These are phyloP conservation scores for Heracleum sosnowskyi DNA, from an alignment of 129 eudicot species.

Conservation along the genomic window DNA sequence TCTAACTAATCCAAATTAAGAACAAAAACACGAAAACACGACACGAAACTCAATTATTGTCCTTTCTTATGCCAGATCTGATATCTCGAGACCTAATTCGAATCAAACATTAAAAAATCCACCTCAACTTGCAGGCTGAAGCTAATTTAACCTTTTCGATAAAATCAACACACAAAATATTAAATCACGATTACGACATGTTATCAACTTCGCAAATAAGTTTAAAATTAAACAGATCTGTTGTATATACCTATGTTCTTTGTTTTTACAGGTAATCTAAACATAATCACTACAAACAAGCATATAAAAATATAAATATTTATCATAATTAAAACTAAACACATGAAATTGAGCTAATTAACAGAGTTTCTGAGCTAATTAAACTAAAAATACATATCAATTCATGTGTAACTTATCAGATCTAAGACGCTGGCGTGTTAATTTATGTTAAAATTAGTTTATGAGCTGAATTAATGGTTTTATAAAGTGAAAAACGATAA, in stretches of 20 bases:
- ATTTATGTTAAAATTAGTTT: neutral
- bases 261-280: no score
- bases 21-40: neutral
- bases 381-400: neutral
- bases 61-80: slow-evolving; percentile 2
- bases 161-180: neutral
- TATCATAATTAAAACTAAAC: neutral
- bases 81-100: neutral
- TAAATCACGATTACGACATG: neutral
- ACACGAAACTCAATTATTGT: neutral
- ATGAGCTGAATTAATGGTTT: neutral
- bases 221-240: slow-evolving; percentile 17
- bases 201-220: neutral
- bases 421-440: neutral
- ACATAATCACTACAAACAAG: neutral
- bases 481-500: neutral
- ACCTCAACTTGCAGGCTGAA: slow-evolving; percentile 17
- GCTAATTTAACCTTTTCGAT: slow-evolving; percentile 13
- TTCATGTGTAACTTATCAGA: neutral
- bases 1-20: neutral
- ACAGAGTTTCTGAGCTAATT: neutral
- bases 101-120: slow-evolving; percentile 3
- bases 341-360: neutral
- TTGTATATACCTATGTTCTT: slow-evolving; percentile 17
- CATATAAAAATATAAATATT: neutral